phyloP scores from a whole-genome alignment of 2,329 filamentous ascomycete species.

The Coniochaeta sp. region DNA sequence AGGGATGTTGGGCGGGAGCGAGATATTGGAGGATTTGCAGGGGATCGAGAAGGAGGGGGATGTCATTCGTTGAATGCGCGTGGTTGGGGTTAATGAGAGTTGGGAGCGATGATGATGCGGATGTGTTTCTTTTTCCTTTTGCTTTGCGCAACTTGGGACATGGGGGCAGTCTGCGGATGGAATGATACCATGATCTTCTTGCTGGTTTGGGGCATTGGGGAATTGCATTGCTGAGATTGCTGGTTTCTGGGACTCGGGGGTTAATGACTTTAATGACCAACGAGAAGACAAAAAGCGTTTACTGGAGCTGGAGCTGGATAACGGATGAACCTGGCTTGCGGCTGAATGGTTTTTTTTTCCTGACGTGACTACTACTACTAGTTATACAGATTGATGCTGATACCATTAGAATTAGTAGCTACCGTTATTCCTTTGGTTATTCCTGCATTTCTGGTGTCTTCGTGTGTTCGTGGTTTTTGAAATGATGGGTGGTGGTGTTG shows the following conservation, averaged over 20 bases:
- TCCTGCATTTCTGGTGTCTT: not conserved
- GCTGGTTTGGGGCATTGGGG: too few species aligned
- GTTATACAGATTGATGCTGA: not conserved
- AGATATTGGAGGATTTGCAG: constrained; percentile 76
- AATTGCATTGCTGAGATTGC: too few species aligned
- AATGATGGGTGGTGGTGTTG: constrained; percentile 11
- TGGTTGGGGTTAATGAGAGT: not conserved
- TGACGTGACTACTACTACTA: not conserved
- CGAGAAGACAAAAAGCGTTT: too few species aligned
- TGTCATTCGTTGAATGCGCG: constrained; percentile 55
- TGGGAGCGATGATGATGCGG: not conserved
- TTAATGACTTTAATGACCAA: too few species aligned
- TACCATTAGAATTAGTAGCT: constrained; percentile 1
- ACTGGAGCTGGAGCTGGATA: too few species aligned
- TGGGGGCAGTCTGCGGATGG: too few species aligned
- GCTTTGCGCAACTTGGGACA: not conserved
- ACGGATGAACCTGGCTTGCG: too few species aligned
- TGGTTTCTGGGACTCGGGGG: too few species aligned
- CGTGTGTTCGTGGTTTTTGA: constrained; percentile 7
- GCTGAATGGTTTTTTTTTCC: too few species aligned
- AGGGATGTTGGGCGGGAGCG: constrained; percentile 70
- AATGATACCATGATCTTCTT: too few species aligned
- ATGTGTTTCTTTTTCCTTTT: not conserved
- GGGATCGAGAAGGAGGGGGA: constrained; percentile 70
- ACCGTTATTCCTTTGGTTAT: not conserved